phyloP scores from a whole-genome alignment of 441 rosid genomes.

The Populus hybrid region DNA sequence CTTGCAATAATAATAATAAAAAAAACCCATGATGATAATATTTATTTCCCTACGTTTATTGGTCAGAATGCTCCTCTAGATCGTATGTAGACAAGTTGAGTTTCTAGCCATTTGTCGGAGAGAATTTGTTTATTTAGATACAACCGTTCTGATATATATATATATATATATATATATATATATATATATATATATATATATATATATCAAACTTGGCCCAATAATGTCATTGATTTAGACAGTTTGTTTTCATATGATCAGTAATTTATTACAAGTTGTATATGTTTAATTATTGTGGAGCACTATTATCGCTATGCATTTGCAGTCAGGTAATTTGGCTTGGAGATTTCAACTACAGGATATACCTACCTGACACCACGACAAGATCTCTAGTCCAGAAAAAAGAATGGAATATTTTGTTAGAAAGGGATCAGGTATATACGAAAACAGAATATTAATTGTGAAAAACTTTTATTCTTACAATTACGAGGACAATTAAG shows the following conservation, averaged over 20 bases:
- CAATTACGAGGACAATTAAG: background rate
- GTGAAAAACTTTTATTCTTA: background rate
- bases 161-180: background rate
- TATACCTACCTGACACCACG: slow-evolving; percentile 41
- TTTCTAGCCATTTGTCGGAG: background rate
- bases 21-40: background rate
- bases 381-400: slow-evolving; percentile 48
- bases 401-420: slow-evolving; percentile 73
- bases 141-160: background rate
- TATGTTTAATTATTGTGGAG: background rate
- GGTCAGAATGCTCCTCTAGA: background rate
- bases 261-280: background rate
- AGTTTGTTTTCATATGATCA: background rate
- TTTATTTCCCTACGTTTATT: background rate
- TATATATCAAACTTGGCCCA: background rate
- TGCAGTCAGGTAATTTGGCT: slow-evolving; percentile 87
- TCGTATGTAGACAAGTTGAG: background rate
- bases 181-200: background rate
- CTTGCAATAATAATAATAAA: too few relatives aligned
- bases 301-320: background rate
- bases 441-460: background rate
- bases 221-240: background rate
- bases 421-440: slow-evolving; percentile 77
- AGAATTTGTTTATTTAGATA: background rate
- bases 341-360: slow-evolving; percentile 92